These are phyloP conservation scores for Pythium angustatum DNA, from an alignment of 352 stramenopile genomes.

Conservation along the genomic window DNA sequence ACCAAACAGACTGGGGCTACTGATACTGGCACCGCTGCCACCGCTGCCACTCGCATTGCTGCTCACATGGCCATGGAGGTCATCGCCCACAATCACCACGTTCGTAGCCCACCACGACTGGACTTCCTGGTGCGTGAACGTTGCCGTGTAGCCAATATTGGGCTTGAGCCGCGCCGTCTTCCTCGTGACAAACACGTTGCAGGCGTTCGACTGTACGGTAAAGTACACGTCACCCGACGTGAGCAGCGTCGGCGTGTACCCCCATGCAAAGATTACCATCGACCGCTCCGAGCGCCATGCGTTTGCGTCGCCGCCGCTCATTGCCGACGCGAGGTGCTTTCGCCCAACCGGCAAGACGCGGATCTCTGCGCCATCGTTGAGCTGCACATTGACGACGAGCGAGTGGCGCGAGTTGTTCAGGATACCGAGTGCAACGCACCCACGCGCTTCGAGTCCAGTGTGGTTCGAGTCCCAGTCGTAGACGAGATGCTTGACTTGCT, in stretches of 20 bases:
- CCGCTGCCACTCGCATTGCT: conserved; percentile 19
- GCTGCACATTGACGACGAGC: conserved; percentile 61
- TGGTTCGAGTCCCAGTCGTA: conserved; percentile 89
- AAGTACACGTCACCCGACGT: conserved; percentile 86
- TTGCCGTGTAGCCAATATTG: conserved; percentile 80
- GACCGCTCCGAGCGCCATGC: conserved; percentile 68
- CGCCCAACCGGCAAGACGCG: conserved; percentile 63
- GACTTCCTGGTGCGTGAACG: conserved; percentile 81
- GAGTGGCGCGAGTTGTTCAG: conserved; percentile 82
- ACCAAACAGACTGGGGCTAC: conserved; percentile 32
- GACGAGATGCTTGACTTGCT: conserved; percentile 71
- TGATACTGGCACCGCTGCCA: background rate
- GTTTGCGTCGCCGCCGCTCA: conserved; percentile 15
- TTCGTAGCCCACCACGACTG: conserved; percentile 82
- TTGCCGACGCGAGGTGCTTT: conserved; percentile 51
- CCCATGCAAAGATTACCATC: conserved; percentile 80
- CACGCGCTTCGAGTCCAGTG: conserved; percentile 72
- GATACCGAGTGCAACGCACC: conserved; percentile 71
- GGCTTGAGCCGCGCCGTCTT: conserved; percentile 73
- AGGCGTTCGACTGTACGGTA: conserved; percentile 80
- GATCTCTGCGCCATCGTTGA: conserved; percentile 79
- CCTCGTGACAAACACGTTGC: conserved; percentile 77
- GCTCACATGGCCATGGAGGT: conserved; percentile 54
- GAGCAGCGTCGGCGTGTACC: conserved; percentile 82
- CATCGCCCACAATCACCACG: conserved; percentile 80